Evolutionary conservation across 352 stramenopile species (phyloP), one percentile per base, ranked within the genome.

Genomic region (Pythium sp.): DNA sequence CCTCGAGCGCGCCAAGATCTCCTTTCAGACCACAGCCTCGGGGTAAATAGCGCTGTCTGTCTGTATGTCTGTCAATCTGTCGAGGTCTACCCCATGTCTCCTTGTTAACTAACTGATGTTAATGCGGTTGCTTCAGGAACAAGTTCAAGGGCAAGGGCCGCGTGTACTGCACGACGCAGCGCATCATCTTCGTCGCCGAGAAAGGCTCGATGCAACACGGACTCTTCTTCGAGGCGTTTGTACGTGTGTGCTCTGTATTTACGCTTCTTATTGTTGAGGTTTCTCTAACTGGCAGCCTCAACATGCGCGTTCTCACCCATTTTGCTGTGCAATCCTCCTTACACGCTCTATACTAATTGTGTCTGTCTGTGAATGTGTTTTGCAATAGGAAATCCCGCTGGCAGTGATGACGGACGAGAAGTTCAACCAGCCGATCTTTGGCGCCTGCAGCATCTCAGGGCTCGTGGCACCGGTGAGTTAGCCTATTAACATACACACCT

Each of bases 381-480:
- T 12, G 15, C 38, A 22, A 8, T 53, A 93, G 85, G 83, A 95
- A 74, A 83, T 96, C 12, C 87, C 86, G 30, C 75, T 97, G 15
- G 67, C 72, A 22, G 78, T 84, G n/a, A 93, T 96, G 77, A 83
- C 79, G 24, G 80, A 93, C 38, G 87, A 96, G 58, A 97, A 95
- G 68, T 97, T 97, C 61, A 97, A 96, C 68, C 89, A 97, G 68
- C 89, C 89, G 41, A 95, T 96, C 64, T 96, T 96, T 59, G 89
- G 89, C 14, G 86, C 89, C 24, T 95, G 91, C 64, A 97, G 92
- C 72, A 86, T 96, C 64, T 91, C 84, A 18, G 89, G 89, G 1
- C 67, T 92, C 62, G 85, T 93, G 41, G 68, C 78, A 24, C 63
- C 76, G 36, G 85, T 94, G 74, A 38, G 77, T 59, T 49, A 18